Evolutionary conservation across 768 basidiomycete genomes (phyloP), one percentile per base, ranked within the genome.

Genomic region (Postia placenta): DNA sequence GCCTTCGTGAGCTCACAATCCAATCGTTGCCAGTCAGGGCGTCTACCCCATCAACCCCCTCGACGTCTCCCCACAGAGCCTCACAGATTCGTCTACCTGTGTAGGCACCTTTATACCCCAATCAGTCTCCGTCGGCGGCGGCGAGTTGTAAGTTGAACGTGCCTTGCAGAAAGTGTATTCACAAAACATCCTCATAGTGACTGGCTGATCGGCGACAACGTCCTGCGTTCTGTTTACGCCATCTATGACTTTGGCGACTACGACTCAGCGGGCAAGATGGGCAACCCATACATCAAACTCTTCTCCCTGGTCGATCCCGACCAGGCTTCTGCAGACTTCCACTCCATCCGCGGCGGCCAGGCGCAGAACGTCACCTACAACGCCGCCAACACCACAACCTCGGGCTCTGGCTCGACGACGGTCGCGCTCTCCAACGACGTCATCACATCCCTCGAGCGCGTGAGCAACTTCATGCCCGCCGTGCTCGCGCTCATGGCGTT

Each of bases 221-320:
- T 89, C 61, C 74, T 92, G 51, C 87, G 90, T 50, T 86, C 87
- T 14, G 69, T 91, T 33, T 92, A 92, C 65, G 77, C 86, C 6
- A 68, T 92, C 48, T 92, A 90, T 63, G 85, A 91, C 65, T 92
- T 85, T 60, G 89, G 89, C 20, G 86, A 92, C 67, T 89, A 79
- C 56, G 77, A 82, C 59, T 62, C 73, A 11, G 69, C 74, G 4
- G 82, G 80, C 30, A 65, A 74, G 14, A 82, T 82, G 80, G 87
- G 86, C 35, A 66, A 82, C 60, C 90, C 90, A 4, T 89, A 86
- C 63, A 76, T 92, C 68, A 83, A 83, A 64, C 67, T 92, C 33
- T 72, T 89, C 52, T 69, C 86, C 12, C 72, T 89, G 45, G 64
- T 86, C 52, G 74, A 89, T 60, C 81, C 89, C 17, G 69, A 81